These are phyloP conservation scores for Botryotinia convoluta DNA, from an alignment of 2,329 filamentous ascomycete species.

Conservation along the genomic window DNA sequence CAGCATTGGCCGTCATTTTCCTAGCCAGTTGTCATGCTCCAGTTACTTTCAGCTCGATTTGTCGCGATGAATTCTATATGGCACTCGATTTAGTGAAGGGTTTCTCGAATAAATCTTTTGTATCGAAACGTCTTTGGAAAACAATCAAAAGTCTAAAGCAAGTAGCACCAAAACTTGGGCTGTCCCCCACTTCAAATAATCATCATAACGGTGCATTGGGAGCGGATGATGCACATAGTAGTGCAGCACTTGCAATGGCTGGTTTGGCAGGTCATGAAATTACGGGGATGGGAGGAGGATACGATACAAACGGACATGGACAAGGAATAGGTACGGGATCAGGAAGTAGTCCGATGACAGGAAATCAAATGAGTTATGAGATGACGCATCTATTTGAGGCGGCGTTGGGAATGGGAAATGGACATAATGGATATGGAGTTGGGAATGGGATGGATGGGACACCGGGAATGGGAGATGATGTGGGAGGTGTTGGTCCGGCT, in stretches of 20 bases:
- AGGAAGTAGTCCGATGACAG: constrained; percentile 35
- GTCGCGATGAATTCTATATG: constrained; percentile 76
- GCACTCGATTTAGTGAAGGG: constrained; percentile 72
- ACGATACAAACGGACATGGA: constrained; percentile 16
- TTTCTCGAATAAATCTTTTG: constrained; percentile 67
- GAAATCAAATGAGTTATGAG: constrained; percentile 40
- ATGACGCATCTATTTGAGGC: constrained; percentile 40
- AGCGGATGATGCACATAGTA: constrained; percentile 49
- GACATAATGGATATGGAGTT: constrained; percentile 22
- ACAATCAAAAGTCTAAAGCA: constrained; percentile 65
- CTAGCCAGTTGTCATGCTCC: constrained; percentile 74
- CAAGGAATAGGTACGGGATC: constrained; percentile 11
- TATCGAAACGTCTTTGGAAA: constrained; percentile 71
- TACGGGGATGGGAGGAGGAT: constrained; percentile 25
- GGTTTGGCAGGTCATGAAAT: constrained; percentile 47
- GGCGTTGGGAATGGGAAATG: constrained; percentile 34
- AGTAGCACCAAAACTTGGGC: constrained; percentile 65
- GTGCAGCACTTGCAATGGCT: constrained; percentile 54
- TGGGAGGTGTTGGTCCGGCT: constrained; percentile 27
- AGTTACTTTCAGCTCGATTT: constrained; percentile 64
- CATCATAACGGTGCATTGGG: neutral
- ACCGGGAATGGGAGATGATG: constrained; percentile 21
- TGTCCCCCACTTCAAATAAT: constrained; percentile 24
- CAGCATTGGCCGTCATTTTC: constrained; percentile 72
- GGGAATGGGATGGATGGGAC: constrained; percentile 23